Conservation (phyloP, 2,329 filamentous ascomycete genomes). For the Allantophomopsis cytisporea region DNA sequence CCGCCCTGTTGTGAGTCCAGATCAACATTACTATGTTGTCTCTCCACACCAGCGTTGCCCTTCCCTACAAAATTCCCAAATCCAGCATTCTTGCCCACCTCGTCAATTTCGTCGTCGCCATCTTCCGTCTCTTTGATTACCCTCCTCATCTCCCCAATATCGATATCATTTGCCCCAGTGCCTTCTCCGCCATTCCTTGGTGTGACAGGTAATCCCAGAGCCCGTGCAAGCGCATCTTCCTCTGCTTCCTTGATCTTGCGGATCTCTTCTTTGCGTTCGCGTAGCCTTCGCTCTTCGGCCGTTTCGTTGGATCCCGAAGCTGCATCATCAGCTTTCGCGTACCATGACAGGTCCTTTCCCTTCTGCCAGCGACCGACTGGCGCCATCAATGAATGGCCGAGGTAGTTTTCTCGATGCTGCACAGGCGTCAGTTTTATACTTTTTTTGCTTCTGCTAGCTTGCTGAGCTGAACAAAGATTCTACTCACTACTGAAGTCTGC, state of each 20-base stretch:
- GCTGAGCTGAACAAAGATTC: too few species aligned
- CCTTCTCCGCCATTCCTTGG: constrained; percentile 31
- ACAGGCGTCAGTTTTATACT: constrained; percentile 14
- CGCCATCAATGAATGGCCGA: constrained; percentile 63
- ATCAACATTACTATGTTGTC: constrained; percentile 1
- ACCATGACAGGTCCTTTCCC: constrained; percentile 47
- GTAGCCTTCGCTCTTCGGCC: constrained; percentile 40
- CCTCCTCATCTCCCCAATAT: constrained; percentile 43
- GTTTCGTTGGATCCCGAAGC: constrained; percentile 35
- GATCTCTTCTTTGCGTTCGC: constrained; percentile 64
- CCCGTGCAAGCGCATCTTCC: constrained; percentile 76
- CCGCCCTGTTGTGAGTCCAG: constrained; percentile 8
- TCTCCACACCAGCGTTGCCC: constrained; percentile 6
- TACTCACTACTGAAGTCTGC: constrained; percentile 42
- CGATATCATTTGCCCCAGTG: constrained; percentile 55
- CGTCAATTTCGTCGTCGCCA: constrained; percentile 21
- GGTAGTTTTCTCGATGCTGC: constrained; percentile 70
- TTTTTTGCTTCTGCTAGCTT: too few species aligned
- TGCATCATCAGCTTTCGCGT: constrained; percentile 37
- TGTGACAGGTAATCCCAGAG: constrained; percentile 66
- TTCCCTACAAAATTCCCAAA: constrained; percentile 19
- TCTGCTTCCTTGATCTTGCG: constrained; percentile 79
- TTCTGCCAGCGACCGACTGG: constrained; percentile 65
- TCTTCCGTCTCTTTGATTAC: constrained; percentile 32
- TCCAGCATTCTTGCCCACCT: constrained; percentile 12